Evolutionary conservation across 1,284 basidiomycete genomes (phyloP).

Genomic region (Coniferiporia sulphurascens): DNA sequence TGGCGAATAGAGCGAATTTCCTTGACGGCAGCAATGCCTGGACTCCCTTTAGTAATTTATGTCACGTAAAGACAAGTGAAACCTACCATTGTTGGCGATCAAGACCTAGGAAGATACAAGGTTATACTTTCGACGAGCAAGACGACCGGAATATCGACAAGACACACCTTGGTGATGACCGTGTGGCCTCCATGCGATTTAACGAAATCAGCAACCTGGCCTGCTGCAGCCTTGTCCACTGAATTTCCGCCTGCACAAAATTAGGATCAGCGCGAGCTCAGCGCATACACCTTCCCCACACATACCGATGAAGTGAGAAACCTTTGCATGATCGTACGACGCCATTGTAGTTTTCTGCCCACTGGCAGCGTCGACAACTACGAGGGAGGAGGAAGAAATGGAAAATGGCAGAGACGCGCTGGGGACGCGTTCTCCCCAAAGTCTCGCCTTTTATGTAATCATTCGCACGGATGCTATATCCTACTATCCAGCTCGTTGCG

Average conservation of each 20-base stretch:
- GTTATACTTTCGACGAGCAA: neutral
- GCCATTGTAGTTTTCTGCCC: slow-evolving; percentile 40
- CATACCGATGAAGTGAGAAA: slow-evolving; percentile 82
- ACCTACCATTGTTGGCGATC: slow-evolving; percentile 90
- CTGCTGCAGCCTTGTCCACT: slow-evolving; percentile 75
- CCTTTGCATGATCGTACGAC: slow-evolving; percentile 71
- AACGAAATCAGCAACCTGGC: slow-evolving; percentile 89
- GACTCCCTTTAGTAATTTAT: slow-evolving; percentile 17
- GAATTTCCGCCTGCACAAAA: slow-evolving; percentile 82
- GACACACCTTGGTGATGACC: slow-evolving; percentile 91
- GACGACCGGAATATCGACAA: neutral
- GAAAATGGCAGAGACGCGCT: neutral
- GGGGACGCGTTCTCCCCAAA: neutral
- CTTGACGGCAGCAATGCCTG: slow-evolving; percentile 98
- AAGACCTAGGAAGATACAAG: slow-evolving; percentile 58
- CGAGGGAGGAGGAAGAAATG: neutral
- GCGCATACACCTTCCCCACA: slow-evolving; percentile 19
- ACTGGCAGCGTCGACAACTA: neutral
- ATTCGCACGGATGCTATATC: neutral
- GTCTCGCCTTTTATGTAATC: neutral
- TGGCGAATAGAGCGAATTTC: slow-evolving; percentile 98
- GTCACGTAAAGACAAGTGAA: neutral
- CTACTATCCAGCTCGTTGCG: neutral
- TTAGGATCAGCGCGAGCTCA: slow-evolving; percentile 29
- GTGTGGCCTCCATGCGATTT: slow-evolving; percentile 92